Conservation (phyloP, 768 basidiomycete species). For the Kwoniella botswanensis region DNA sequence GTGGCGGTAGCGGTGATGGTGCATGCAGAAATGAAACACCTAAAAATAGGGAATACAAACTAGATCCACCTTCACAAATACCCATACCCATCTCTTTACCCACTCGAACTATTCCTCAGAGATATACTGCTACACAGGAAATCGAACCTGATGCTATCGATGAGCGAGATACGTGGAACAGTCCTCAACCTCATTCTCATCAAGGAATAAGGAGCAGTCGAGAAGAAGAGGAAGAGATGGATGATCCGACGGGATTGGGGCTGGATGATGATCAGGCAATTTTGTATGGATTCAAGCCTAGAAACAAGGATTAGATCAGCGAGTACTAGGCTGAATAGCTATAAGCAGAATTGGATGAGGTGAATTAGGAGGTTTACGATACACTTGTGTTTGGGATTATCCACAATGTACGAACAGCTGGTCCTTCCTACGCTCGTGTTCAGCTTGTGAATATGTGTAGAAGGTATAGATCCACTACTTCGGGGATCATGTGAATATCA, state of each 20-base stretch:
- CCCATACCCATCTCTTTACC: neutral
- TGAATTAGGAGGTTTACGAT: too few species aligned
- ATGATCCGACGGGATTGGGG: slow-evolving; percentile 9
- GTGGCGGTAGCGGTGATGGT: neutral
- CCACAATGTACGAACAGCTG: too few species aligned
- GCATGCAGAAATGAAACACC: neutral
- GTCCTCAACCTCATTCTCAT: neutral
- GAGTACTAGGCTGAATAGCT: too few species aligned
- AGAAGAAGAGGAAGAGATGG: neutral
- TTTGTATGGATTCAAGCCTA: slow-evolving; percentile 7
- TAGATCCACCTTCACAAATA: neutral
- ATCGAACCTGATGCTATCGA: slow-evolving; percentile 5
- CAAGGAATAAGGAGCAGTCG: neutral
- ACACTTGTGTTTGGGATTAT: too few species aligned
- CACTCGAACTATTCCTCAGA: neutral
- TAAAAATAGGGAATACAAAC: neutral
- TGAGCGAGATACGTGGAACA: neutral
- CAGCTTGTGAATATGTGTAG: too few species aligned
- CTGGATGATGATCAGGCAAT: slow-evolving; percentile 10
- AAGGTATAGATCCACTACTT: too few species aligned
- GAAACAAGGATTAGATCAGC: neutral
- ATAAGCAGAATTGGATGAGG: too few species aligned
- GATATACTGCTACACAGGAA: neutral
- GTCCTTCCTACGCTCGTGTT: too few species aligned
- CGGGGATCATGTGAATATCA: too few species aligned